Evolutionary conservation across 2,329 filamentous ascomycete species (phyloP), one percentile per base, ranked within the genome.

Genomic region (Neonectria ditissima): DNA sequence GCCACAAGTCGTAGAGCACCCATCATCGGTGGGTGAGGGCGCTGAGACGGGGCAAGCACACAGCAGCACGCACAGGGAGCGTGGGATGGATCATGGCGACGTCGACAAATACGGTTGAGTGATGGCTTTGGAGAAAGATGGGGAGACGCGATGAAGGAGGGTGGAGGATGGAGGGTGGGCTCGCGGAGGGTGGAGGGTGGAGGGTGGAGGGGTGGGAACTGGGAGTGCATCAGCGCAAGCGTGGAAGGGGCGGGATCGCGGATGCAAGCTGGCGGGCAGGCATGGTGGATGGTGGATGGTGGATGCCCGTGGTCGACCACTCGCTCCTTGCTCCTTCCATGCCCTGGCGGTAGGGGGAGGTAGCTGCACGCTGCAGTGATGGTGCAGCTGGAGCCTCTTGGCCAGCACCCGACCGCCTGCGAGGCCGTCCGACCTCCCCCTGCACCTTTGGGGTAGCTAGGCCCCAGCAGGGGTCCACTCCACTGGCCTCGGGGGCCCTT

Each of bases 191-290:
- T 26, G 24, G 24, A 26, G 24, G 24, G n/a, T n/a, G n/a, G n/a
- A 5, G n/a, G 11, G 22, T n/a, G 45, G 45, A 48, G 45, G 45
- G 45, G 45, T 30, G 24, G 45, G 45, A 30, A 48, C 26, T 45
- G 20, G 41, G 37, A 26, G 24, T 26, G 24, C 24, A 26, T 26
- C 32, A 34, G 30, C 13, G 30, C 30, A 44, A 22, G 14, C 34
- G 16, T 39, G 63, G 68, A 68, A 48, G 67, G 67, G 67, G 67
- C 67, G 67, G 67, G 67, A 69, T 68, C 67, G 67, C 69, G 67
- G 59, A 66, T 30, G 45, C 24, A 45, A 43, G 26, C 26, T 43
- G 45, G 50, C 48, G 32, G 26, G 32, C 30, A 45, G n/a, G n/a
- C n/a, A n/a, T n/a, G n/a, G n/a, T 65, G 62, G 55, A 34, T 66